Evolutionary conservation across 148 eudicot genomes (phyloP), one percentile per base, ranked within the genome.

Genomic region (Fagopyrum tataricum): DNA sequence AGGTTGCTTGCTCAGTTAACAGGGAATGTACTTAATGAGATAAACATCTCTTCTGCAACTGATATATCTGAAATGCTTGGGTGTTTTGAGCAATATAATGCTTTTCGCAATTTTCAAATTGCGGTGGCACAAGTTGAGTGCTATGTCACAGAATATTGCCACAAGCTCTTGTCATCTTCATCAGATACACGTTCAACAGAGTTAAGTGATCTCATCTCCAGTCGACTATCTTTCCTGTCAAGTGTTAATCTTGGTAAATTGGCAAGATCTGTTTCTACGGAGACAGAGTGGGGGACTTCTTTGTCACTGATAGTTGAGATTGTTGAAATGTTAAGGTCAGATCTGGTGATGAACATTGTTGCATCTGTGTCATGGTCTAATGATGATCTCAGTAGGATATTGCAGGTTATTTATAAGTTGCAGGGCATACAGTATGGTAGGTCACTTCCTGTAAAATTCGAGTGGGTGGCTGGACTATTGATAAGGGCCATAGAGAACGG

Each of bases 11-110:
- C 99, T 2, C 88, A 88, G 61, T 85, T 95, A 24, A 90, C 94
- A 71, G 97, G 99, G 42, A 90, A 90, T 73, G 85, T 90, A 46
- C 85, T 92, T 70, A 85, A 88, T 79, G 99, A 95, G 78, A 81
- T 95, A 70, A 91, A 84, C 87, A 89, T 95, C 77, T 95, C 99
- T n/a, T 90, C 99, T 55, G 85, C 96, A 24, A 87, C 96, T 79
- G 99, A 95, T 79, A 95, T 86, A 78, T 87, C 97, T 18, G 99
- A 95, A 56, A 79, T 95, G 71, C 90, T 95, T 79, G 99, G 99
- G 81, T 88, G 86, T 79, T 95, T 95, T 84, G 99, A 95, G 89
- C 99, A 95, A 80, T 87, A 90, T 77, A 88, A 91, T 86, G 92
- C 88, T 73, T 84, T 86, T 72, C 90, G 99, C 53, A 87, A 90